Evolutionary conservation across 2,329 filamentous ascomycete genomes (phyloP).

Genomic region (Nemania abortiva): DNA sequence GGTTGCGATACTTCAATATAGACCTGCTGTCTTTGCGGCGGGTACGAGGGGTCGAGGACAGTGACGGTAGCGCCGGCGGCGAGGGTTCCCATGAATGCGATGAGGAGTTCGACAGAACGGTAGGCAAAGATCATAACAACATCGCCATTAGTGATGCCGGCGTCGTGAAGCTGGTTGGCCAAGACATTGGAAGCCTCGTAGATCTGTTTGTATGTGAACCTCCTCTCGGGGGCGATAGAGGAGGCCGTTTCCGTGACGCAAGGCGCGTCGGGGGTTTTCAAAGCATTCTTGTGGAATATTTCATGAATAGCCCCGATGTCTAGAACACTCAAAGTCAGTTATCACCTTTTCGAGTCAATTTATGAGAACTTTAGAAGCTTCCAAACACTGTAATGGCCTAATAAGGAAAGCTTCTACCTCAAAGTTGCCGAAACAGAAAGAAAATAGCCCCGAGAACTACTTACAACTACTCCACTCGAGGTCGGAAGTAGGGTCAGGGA

Average conservation of each 20-base stretch:
- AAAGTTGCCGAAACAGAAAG: too few relatives aligned
- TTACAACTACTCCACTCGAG: constrained; percentile 73
- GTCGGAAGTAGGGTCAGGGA: constrained; percentile 75
- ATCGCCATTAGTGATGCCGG: constrained; percentile 81
- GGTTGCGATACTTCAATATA: constrained; percentile 85
- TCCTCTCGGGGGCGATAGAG: constrained; percentile 40
- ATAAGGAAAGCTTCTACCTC: too few relatives aligned
- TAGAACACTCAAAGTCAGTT: too few relatives aligned
- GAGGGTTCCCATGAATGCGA: constrained; percentile 81
- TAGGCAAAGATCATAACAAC: constrained; percentile 95
- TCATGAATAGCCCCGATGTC: constrained; percentile 75
- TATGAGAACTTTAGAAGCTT: too few relatives aligned
- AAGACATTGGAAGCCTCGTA: constrained; percentile 84
- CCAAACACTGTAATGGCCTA: too few relatives aligned
- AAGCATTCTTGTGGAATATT: constrained; percentile 75
- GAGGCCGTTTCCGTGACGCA: constrained; percentile 65
- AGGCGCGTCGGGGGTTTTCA: constrained; percentile 70
- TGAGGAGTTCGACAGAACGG: constrained; percentile 76
- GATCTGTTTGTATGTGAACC: constrained; percentile 88
- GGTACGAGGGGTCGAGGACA: constrained; percentile 85
- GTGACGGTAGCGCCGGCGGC: constrained; percentile 71
- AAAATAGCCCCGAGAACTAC: too few relatives aligned
- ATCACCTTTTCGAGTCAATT: too few relatives aligned
- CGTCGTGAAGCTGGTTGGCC: constrained; percentile 80
- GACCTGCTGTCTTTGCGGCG: constrained; percentile 82